Evolutionary conservation across 176 grass and related monocot species (phyloP), one percentile per base, ranked within the genome.

Genomic region (Themeda triandra): DNA sequence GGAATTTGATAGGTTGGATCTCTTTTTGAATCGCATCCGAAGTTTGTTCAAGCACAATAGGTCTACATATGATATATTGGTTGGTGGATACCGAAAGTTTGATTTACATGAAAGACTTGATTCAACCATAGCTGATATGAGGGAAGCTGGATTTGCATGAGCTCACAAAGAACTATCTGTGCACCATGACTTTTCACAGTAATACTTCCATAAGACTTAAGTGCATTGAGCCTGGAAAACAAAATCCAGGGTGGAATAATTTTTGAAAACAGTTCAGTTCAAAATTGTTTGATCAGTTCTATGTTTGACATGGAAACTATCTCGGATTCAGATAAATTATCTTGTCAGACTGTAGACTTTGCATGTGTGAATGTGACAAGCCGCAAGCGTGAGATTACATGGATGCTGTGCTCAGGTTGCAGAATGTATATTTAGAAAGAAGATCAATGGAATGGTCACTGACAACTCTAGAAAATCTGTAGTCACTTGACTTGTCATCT

Each of bases 31-130:
- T 44, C 77, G 40, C 21, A 92, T 88, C 25, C 46, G 10, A 76
- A 29, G 46, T 78, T 85, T 74, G n/a, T 88, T 85, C 56, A 88
- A 85, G 40, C 86, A 85, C 79, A 69, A 66, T 18, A 77, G 18
- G 67, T 88, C 90, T 67, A 88, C 64, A 18, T 92, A 85, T 88
- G 90, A 92, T 82, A 78, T 92, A 64, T 78, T 92, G 73, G 64
- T 92, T 87, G 74, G 86, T 88, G 86, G 90, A 63, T 88, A 88
- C 78, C 70, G 69, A 62, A 92, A 33, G 63, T 92, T 88, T 65
- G 77, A 82, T 72, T 92, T 92, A 66, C 83, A 88, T 11, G 82
- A 71, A 73, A 92, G 77, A 44, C 63, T 88, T 30, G 53, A 77
- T 63, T 53, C 44, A 33, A 76, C 68, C 25, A 48, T 81, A 77